These are phyloP conservation scores for Blastobotrys ciferrii DNA, from an alignment of 1,139 yeast species.

Conservation along the genomic window DNA sequence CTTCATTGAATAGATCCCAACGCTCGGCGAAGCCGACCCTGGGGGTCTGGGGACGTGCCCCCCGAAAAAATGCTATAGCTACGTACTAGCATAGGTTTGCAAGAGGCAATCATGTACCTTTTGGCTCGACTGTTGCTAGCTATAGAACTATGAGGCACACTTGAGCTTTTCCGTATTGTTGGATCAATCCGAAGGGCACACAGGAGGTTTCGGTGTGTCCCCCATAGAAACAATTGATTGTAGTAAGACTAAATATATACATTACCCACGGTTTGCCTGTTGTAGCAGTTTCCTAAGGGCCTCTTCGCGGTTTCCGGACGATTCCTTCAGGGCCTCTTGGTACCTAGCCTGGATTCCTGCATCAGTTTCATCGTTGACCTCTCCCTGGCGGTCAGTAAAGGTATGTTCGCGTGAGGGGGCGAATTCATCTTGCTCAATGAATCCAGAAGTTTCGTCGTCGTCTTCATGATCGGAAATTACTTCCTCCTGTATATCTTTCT, in stretches of 20 bases:
- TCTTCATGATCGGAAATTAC: conserved; percentile 69
- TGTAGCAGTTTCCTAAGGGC: conserved; percentile 17
- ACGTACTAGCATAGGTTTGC: no score
- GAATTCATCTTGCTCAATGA: conserved; percentile 35
- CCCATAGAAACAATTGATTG: no score
- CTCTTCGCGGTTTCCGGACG: conserved; percentile 16
- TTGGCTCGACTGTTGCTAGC: no score
- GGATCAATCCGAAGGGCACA: no score
- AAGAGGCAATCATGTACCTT: no score
- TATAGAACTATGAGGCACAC: no score
- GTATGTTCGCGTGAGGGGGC: conserved; percentile 64
- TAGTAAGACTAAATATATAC: conserved; percentile 5
- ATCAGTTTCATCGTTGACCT: conserved; percentile 48
- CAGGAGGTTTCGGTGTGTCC: no score
- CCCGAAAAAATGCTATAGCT: no score
- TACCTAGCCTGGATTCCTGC: conserved; percentile 66
- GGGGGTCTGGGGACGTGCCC: no score
- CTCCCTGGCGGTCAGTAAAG: conserved; percentile 64
- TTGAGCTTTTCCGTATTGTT: no score
- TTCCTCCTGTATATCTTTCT: conserved; percentile 44
- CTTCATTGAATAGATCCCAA: no score
- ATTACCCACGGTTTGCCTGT: conserved; percentile 8
- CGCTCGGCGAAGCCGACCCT: no score
- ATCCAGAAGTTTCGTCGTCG: conserved; percentile 50
- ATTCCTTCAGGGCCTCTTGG: conserved; percentile 51